Conservation (phyloP, 1,139 yeast species). For the Pneumocystis murina region DNA sequence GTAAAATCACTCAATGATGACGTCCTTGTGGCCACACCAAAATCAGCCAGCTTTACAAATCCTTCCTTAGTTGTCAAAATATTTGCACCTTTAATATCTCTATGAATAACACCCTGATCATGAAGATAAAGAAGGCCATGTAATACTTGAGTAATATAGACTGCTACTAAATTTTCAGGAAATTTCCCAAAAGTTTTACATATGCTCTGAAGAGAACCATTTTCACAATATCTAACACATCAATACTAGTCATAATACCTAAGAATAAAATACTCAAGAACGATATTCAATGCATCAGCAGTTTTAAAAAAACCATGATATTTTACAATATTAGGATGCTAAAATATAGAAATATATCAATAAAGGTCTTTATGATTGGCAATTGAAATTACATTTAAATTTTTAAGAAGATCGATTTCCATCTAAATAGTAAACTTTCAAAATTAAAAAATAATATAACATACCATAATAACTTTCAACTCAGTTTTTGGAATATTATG, state of each 20-base stretch:
- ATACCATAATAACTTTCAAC: conserved; percentile 18
- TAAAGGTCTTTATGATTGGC: background rate
- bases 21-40: conserved; percentile 54
- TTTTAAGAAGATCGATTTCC: conserved; percentile 39
- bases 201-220: conserved; percentile 66
- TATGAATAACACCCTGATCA: conserved; percentile 56
- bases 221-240: conserved; percentile 45
- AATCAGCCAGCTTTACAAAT: conserved; percentile 56
- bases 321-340: conserved; percentile 75
- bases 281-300: conserved; percentile 48
- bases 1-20: conserved; percentile 15
- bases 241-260: background rate
- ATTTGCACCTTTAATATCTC: conserved; percentile 71
- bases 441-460: background rate
- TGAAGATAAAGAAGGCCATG: conserved; percentile 58
- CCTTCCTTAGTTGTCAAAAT: conserved; percentile 48
- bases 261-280: conserved; percentile 38
- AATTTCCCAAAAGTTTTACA: conserved; percentile 39
- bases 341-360: background rate
- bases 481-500: conserved; percentile 26
- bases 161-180: conserved; percentile 46
- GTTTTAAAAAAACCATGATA: conserved; percentile 79
- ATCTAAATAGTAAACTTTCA: conserved; percentile 24
- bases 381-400: conserved; percentile 53
- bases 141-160: conserved; percentile 55